phyloP scores from a whole-genome alignment of 2,329 filamentous ascomycete species.

The Cryphonectria naterciae region DNA sequence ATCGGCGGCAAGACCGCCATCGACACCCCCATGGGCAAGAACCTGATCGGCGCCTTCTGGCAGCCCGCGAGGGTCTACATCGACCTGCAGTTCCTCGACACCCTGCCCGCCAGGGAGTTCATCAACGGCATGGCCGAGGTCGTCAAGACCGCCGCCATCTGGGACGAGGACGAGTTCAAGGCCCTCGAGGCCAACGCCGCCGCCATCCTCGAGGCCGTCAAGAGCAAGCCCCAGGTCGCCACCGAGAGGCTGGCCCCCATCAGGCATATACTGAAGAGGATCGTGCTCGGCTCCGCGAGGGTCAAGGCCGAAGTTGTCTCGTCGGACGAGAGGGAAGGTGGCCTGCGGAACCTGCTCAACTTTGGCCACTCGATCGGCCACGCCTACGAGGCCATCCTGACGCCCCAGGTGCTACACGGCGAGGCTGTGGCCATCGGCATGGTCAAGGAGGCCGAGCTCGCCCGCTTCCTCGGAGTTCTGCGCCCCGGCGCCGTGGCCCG shows the following conservation, averaged over 20 bases:
- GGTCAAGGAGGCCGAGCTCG: conserved; percentile 95
- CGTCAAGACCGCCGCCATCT: conserved; percentile 96
- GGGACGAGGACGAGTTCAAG: conserved; percentile 85
- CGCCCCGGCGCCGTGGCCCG: conserved; percentile 86
- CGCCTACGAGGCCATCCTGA: conserved; percentile 92
- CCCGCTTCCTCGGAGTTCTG: conserved; percentile 84
- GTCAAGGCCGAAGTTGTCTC: conserved; percentile 96
- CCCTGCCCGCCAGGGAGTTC: conserved; percentile 86
- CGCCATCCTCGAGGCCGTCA: conserved; percentile 73
- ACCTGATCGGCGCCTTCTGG: conserved; percentile 95
- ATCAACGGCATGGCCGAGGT: conserved; percentile 99
- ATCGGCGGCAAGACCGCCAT: conserved; percentile 99
- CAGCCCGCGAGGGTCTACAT: conserved; percentile 94
- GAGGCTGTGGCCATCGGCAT: conserved; percentile 97
- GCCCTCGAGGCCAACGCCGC: conserved; percentile 81
- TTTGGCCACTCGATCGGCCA: conserved; percentile 98
- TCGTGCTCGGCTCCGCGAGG: conserved; percentile 87
- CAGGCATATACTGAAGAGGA: conserved; percentile 69
- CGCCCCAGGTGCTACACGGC: conserved; percentile 92
- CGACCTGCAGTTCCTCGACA: conserved; percentile 88
- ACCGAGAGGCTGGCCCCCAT: conserved; percentile 66
- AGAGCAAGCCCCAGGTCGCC: conserved; percentile 58
- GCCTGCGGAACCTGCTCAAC: conserved; percentile 90
- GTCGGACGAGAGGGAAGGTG: conserved; percentile 90
- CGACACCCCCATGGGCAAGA: conserved; percentile 94